Evolutionary conservation across 2,329 filamentous ascomycete species (phyloP).

Genomic region (Scedosporium apiospermum): DNA sequence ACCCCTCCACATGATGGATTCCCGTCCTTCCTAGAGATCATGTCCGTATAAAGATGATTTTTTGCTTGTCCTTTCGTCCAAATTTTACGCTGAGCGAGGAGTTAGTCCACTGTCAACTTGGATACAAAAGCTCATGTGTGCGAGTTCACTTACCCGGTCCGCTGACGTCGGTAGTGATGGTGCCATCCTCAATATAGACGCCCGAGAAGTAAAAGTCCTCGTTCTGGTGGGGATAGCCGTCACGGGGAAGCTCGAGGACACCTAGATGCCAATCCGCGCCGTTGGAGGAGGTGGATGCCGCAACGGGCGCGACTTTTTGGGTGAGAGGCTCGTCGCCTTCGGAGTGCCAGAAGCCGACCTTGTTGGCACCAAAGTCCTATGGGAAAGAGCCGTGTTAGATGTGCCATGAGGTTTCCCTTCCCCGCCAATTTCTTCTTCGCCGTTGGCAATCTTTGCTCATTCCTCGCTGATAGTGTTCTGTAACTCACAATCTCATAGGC

Average conservation of each 20-base stretch:
- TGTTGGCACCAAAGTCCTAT: constrained; percentile 48
- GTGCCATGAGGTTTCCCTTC: not conserved
- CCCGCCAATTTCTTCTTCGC: not conserved
- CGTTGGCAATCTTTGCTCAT: not conserved
- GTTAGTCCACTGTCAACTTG: not conserved
- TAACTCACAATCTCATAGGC: constrained; percentile 51
- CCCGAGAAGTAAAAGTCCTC: constrained; percentile 68
- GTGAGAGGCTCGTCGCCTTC: constrained; percentile 48
- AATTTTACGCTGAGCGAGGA: not conserved
- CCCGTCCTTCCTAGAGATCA: not conserved
- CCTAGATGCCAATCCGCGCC: constrained; percentile 66
- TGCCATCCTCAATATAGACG: constrained; percentile 52
- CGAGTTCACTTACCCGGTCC: constrained; percentile 1
- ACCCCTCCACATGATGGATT: not conserved
- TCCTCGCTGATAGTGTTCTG: not conserved
- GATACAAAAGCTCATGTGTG: not conserved
- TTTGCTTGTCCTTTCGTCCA: not conserved
- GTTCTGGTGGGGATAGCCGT: constrained; percentile 38
- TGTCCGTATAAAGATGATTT: not conserved
- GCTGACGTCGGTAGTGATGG: constrained; percentile 21
- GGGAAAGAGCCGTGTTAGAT: not conserved
- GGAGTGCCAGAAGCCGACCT: constrained; percentile 62
- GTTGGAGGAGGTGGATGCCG: constrained; percentile 52
- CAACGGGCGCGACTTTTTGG: constrained; percentile 50
- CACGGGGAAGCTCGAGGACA: constrained; percentile 53